Conservation (phyloP, 2,329 filamentous ascomycete species). For the Fusarium decemcellulare region DNA sequence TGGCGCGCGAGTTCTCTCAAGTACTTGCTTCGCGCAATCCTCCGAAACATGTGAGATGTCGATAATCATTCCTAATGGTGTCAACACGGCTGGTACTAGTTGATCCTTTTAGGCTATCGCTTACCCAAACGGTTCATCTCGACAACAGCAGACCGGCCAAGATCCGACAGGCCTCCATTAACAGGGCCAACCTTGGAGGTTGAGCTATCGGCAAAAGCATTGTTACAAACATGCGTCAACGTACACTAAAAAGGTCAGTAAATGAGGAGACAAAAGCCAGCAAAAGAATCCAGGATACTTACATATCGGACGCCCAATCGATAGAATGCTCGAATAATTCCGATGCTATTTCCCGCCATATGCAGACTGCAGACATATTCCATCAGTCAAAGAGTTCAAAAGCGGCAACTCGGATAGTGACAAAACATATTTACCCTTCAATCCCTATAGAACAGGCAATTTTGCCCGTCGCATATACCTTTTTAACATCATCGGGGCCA, state of each 20-base stretch:
- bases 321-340: conserved; percentile 51
- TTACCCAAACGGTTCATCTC: conserved; percentile 54
- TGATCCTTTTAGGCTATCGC: not conserved
- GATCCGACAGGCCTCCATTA: conserved; percentile 46
- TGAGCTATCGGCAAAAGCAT: conserved; percentile 33
- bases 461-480: conserved; percentile 46
- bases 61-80: conserved; percentile 42
- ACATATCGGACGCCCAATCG: conserved; percentile 52
- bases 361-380: conserved; percentile 36
- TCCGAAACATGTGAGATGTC: conserved; percentile 51
- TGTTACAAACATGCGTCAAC: conserved; percentile 47
- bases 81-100: not conserved
- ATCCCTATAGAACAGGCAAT: conserved; percentile 55
- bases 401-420: no score
- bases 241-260: conserved; percentile 26
- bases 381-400: not conserved
- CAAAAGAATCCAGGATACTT: not conserved
- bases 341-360: conserved; percentile 51
- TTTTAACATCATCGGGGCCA: conserved; percentile 46
- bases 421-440: conserved; percentile 41
- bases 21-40: conserved; percentile 41
- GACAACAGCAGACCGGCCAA: conserved; percentile 46
- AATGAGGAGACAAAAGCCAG: no score
- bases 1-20: conserved; percentile 45
- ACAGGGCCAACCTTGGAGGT: conserved; percentile 38